Evolutionary conservation across 2,329 filamentous ascomycete species (phyloP).

Genomic region (Chaetomiaceae sp.): DNA sequence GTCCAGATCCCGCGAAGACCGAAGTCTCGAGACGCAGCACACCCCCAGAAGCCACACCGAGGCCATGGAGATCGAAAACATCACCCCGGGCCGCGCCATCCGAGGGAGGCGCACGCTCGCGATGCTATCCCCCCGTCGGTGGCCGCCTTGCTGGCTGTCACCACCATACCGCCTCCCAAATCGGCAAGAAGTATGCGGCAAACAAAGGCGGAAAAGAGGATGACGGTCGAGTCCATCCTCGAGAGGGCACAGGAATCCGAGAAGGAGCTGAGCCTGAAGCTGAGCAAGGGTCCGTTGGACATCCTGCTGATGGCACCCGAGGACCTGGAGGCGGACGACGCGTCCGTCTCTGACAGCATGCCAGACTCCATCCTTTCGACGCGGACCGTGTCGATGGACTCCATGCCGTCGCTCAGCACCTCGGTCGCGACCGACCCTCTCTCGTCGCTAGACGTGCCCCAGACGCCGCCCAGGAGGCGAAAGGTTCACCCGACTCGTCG

Average conservation of each 20-base stretch:
- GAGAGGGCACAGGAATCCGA: slow-evolving; percentile 51
- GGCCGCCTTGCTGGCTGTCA: slow-evolving; percentile 57
- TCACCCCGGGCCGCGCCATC: slow-evolving; percentile 30
- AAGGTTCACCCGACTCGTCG: slow-evolving; percentile 43
- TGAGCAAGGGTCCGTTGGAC: slow-evolving; percentile 54
- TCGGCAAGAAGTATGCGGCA: slow-evolving; percentile 33
- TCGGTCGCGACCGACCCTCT: slow-evolving; percentile 49
- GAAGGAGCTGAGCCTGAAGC: slow-evolving; percentile 53
- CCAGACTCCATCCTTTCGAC: slow-evolving; percentile 50
- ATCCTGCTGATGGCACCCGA: slow-evolving; percentile 57
- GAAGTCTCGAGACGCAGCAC: slow-evolving; percentile 35
- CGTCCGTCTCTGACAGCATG: slow-evolving; percentile 47
- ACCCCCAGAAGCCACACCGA: slow-evolving; percentile 35
- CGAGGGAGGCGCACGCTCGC: slow-evolving; percentile 45
- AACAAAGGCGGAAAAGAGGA: slow-evolving; percentile 32
- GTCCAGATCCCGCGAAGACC: slow-evolving; percentile 51
- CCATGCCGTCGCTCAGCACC: slow-evolving; percentile 55
- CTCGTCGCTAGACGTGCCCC: slow-evolving; percentile 48
- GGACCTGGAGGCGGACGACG: slow-evolving; percentile 48
- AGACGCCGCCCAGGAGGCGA: slow-evolving; percentile 38
- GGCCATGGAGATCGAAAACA: slow-evolving; percentile 37
- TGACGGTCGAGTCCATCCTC: slow-evolving; percentile 56
- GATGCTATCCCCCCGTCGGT: slow-evolving; percentile 56
- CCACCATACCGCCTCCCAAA: slow-evolving; percentile 52
- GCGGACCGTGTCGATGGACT: slow-evolving; percentile 56